Evolutionary conservation across 139 green algal genomes (phyloP).

Genomic region (Monoraphidium neglectum): DNA sequence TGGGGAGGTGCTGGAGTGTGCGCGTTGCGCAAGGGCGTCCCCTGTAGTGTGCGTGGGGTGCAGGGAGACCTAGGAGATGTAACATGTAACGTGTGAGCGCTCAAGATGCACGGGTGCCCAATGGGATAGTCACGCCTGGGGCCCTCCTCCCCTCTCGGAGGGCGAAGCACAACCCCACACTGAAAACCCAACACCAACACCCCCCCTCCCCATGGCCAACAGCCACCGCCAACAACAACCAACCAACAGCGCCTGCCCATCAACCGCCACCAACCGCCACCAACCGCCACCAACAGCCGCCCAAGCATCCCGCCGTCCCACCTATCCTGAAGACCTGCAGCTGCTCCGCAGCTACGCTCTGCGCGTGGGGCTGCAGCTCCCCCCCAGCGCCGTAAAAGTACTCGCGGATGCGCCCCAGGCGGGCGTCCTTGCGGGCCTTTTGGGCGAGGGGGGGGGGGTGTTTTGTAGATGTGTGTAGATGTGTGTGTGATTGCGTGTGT

Average conservation of each 20-base stretch:
- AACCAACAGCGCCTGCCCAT: neutral
- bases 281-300: neutral
- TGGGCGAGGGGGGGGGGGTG: too few relatives aligned
- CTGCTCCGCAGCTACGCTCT: slow-evolving; percentile 54
- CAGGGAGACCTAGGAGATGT: too few relatives aligned
- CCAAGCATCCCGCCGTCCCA: slow-evolving; percentile 5
- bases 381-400: slow-evolving; percentile 89
- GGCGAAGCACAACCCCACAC: neutral
- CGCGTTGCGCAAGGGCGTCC: too few relatives aligned
- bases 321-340: slow-evolving; percentile 77
- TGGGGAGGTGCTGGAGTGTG: too few relatives aligned
- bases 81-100: too few relatives aligned
- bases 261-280: neutral
- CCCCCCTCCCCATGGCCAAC: neutral
- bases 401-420: slow-evolving; percentile 70
- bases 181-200: neutral
- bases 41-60: too few relatives aligned
- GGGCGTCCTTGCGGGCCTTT: slow-evolving; percentile 49
- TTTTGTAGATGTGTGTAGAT: too few relatives aligned
- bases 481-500: too few relatives aligned
- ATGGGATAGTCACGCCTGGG: too few relatives aligned
- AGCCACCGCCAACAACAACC: neutral
- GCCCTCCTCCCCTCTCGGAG: too few relatives aligned
- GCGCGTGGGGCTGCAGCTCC: slow-evolving; percentile 48
- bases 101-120: too few relatives aligned